phyloP scores from a whole-genome alignment of 192 early-diverging fungal genomes.

The Umbelopsis vinacea region DNA sequence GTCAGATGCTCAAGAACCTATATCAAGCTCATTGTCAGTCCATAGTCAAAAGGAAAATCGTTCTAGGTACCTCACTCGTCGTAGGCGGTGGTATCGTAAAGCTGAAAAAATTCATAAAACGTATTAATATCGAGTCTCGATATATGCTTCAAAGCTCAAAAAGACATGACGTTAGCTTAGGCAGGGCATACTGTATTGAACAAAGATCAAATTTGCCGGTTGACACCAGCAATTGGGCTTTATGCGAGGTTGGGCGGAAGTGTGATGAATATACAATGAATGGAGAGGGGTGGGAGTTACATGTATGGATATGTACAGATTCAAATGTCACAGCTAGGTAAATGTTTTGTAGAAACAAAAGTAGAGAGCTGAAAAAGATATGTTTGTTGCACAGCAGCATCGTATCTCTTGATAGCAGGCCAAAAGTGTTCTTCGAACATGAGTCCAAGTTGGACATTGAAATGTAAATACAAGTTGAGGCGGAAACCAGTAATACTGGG shows the following conservation, averaged over 20 bases:
- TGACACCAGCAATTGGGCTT: background rate
- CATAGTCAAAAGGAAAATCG: constrained; percentile 13
- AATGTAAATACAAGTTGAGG: constrained; percentile 1
- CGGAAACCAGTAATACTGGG: constrained; percentile 2
- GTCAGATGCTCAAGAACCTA: constrained; percentile 21
- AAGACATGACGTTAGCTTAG: background rate
- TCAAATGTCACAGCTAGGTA: background rate
- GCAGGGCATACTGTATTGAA: background rate
- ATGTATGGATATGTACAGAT: constrained; percentile 12
- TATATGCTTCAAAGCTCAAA: background rate
- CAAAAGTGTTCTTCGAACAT: background rate
- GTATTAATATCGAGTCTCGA: background rate
- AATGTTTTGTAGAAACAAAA: background rate
- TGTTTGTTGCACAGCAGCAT: too few relatives aligned
- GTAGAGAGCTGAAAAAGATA: too few relatives aligned
- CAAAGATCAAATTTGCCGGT: constrained; percentile 8
- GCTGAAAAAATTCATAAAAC: constrained; percentile 10
- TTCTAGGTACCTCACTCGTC: background rate
- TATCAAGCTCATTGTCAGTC: background rate
- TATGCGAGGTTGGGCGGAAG: background rate
- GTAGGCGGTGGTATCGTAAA: constrained; percentile 8
- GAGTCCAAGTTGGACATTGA: background rate
- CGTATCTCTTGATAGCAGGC: too few relatives aligned
- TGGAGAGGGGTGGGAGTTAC: constrained; percentile 8
- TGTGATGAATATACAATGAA: constrained; percentile 25